Evolutionary conservation across 148 eudicot genomes (phyloP).

Genomic region (Salicornia ramosissima): DNA sequence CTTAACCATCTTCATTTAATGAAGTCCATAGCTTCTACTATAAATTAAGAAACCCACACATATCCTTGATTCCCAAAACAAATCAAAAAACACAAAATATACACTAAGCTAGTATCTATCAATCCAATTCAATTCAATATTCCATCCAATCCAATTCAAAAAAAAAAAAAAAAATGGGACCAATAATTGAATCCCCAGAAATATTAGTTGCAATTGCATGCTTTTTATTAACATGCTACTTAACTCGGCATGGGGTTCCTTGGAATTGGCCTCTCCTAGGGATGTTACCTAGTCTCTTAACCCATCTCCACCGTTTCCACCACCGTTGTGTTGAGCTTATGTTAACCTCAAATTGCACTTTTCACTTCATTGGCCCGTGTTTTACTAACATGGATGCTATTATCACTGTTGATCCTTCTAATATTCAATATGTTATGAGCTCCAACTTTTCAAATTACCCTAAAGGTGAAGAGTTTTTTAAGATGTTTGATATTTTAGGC

Average conservation of each 20-base stretch:
- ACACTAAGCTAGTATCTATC: too few species aligned
- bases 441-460: constrained; percentile 31
- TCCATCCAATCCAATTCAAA: neutral
- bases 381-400: constrained; percentile 30
- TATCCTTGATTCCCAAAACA: neutral
- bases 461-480: constrained; percentile 27
- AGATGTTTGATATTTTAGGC: constrained; percentile 32
- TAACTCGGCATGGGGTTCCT: constrained; percentile 32
- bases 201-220: constrained; percentile 24
- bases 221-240: constrained; percentile 28
- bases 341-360: constrained; percentile 14
- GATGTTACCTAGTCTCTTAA: constrained; percentile 28
- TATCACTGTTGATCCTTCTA: constrained; percentile 28
- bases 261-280: constrained; percentile 33
- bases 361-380: constrained; percentile 30
- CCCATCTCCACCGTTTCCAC: constrained; percentile 22
- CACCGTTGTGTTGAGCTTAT: constrained; percentile 23
- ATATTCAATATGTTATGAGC: constrained; percentile 32
- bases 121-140: neutral
- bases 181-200: constrained; percentile 29
- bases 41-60: constrained; percentile 6
- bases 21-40: neutral
- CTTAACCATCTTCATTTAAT: neutral
- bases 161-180: constrained; percentile 16
- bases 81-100: too few species aligned